A percentile compares a stretch with the other conserved stretches of the same genome.
These are phyloP conservation scores for Solanum pimpinellifolium DNA, from an alignment of 257 asterid species.

Conservation along the genomic window DNA sequence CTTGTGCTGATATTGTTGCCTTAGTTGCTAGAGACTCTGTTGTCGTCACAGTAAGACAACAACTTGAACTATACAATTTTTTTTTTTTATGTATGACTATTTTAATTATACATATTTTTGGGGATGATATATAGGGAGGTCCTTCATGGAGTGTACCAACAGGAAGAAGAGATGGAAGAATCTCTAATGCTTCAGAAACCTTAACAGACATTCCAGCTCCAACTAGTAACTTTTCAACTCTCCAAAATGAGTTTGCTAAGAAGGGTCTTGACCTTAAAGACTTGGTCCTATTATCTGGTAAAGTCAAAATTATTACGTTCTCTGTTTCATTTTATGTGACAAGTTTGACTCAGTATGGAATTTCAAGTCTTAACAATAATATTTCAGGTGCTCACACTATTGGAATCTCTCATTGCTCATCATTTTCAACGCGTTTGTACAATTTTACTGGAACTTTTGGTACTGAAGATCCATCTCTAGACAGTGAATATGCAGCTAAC, in stretches of 20 bases:
- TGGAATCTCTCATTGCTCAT: constrained; percentile 45
- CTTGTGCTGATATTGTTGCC: constrained; percentile 23
- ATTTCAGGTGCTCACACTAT: constrained; percentile 66
- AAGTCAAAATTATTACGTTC: neutral
- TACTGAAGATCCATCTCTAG: constrained; percentile 50
- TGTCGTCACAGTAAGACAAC: neutral
- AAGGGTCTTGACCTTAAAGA: constrained; percentile 40
- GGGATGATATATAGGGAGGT: constrained; percentile 21
- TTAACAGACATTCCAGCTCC: constrained; percentile 32
- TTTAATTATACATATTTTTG: neutral
- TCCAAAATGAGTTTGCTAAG: constrained; percentile 27
- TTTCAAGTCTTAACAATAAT: neutral
- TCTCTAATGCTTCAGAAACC: constrained; percentile 32
- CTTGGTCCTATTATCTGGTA: constrained; percentile 36
- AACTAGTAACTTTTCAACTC: constrained; percentile 21
- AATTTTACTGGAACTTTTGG: constrained; percentile 55
- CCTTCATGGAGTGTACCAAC: constrained; percentile 47
- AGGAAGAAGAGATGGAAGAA: constrained; percentile 36
- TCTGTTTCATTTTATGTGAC: neutral
- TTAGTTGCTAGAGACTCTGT: constrained; percentile 20
- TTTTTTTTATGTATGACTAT: neutral
- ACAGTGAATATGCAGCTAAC: constrained; percentile 52
- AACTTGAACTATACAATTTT: neutral
- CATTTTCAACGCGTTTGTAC: constrained; percentile 42
- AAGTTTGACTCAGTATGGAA: too few relatives aligned